Percentiles rank a stretch among this genome's conserved stretches.
Conservation (phyloP, 1,284 basidiomycete genomes). For the Mycosarcoma mackinlayi region DNA sequence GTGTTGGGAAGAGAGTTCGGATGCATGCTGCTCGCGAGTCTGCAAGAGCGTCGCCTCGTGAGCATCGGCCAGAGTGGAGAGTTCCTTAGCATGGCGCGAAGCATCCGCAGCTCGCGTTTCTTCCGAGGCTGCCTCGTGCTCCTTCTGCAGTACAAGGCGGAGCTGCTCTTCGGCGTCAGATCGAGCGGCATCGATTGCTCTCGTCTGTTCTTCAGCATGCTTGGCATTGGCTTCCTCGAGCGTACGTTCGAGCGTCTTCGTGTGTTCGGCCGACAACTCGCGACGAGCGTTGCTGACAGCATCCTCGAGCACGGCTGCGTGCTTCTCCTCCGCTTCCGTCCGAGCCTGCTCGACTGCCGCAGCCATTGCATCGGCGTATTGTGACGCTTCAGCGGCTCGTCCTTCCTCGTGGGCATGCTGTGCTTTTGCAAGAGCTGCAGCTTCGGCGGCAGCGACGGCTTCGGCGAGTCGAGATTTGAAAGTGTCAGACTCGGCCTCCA, state of each 20-base stretch:
- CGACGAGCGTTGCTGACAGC: slow-evolving; percentile 30
- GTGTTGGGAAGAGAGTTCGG: slow-evolving; percentile 29
- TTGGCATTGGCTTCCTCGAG: slow-evolving; percentile 27
- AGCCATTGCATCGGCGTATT: slow-evolving; percentile 20
- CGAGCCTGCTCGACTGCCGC: slow-evolving; percentile 26
- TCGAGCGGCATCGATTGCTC: slow-evolving; percentile 25
- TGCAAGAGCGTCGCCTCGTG: slow-evolving; percentile 35
- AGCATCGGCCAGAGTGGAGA: slow-evolving; percentile 21
- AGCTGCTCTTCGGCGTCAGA: slow-evolving; percentile 35
- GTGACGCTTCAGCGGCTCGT: slow-evolving; percentile 5
- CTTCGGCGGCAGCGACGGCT: slow-evolving; percentile 50
- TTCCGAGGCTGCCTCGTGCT: slow-evolving; percentile 26
- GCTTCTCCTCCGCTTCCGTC: slow-evolving; percentile 31
- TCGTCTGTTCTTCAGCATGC: slow-evolving; percentile 27
- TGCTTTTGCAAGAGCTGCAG: slow-evolving; percentile 31
- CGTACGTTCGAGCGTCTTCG: slow-evolving; percentile 27
- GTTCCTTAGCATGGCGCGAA: slow-evolving; percentile 28
- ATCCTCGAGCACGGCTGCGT: slow-evolving; percentile 39
- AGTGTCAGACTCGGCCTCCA: slow-evolving; percentile 19
- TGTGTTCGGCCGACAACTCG: slow-evolving; percentile 36
- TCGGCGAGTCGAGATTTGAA: slow-evolving; percentile 34
- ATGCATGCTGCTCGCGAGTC: slow-evolving; percentile 18
- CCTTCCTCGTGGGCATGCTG: slow-evolving; percentile 14
- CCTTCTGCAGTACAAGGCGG: slow-evolving; percentile 19
- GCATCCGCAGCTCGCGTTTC: slow-evolving; percentile 17